These are phyloP conservation scores for Actinidia polygama DNA, from an alignment of 179 eudicot genomes.

Conservation along the genomic window DNA sequence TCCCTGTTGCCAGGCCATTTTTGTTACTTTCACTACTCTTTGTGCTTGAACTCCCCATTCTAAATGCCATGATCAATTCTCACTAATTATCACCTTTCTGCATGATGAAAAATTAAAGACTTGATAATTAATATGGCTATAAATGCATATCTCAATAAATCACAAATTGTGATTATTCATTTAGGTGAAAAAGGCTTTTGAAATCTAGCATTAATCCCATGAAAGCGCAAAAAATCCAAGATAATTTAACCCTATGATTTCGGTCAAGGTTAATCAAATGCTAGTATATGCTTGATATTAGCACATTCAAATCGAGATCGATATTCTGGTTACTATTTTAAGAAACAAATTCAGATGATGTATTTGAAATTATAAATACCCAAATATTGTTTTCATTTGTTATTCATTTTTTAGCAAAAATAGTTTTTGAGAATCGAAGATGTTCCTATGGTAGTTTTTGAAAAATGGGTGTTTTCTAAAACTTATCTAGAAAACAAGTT, in stretches of 20 bases:
- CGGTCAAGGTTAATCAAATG: neutral
- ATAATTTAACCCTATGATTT: neutral
- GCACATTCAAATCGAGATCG: too few relatives aligned
- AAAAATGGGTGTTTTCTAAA: neutral
- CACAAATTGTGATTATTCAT: neutral
- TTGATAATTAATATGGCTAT: neutral
- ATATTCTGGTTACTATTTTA: too few relatives aligned
- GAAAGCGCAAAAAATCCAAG: too few relatives aligned
- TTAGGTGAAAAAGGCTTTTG: neutral
- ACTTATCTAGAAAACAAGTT: neutral
- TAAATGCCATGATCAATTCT: neutral
- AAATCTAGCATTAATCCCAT: neutral
- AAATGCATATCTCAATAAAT: neutral
- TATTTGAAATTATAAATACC: too few relatives aligned
- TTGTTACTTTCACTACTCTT: neutral
- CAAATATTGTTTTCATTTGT: too few relatives aligned
- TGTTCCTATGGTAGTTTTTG: too few relatives aligned
- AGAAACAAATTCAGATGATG: too few relatives aligned
- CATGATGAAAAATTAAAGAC: neutral
- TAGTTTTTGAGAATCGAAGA: too few relatives aligned
- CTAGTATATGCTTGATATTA: too few relatives aligned
- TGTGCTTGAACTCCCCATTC: slow-evolving; percentile 1
- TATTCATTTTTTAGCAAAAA: too few relatives aligned
- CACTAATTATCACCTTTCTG: neutral
- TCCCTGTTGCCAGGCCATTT: too few relatives aligned